phyloP scores from a whole-genome alignment of 306 rosid genomes.

The Citrullus mucosospermus region DNA sequence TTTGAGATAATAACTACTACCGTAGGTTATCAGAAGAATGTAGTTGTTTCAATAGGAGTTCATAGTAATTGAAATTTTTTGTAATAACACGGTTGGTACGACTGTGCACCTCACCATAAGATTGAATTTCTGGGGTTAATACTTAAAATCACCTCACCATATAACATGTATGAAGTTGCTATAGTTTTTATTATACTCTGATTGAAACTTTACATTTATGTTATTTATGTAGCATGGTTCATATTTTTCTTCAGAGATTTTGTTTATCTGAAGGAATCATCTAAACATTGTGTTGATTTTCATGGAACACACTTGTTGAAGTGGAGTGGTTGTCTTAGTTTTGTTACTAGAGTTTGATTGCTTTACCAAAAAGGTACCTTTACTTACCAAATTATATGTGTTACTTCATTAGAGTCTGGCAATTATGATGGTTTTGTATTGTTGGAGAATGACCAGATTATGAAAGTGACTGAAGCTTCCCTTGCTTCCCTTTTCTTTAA shows the following conservation, averaged over 20 bases:
- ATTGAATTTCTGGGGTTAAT: not conserved
- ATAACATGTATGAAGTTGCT: not conserved
- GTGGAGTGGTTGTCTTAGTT: not conserved
- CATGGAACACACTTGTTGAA: not conserved
- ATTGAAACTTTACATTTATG: not conserved
- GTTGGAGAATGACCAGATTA: not conserved
- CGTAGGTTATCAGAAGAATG: conserved; percentile 22
- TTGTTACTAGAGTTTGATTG: not conserved
- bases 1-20: conserved; percentile 10
- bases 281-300: not conserved
- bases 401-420: not conserved
- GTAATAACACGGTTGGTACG: conserved; percentile 32
- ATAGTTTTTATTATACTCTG: not conserved
- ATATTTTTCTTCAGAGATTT: not conserved
- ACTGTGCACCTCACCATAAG: not conserved
- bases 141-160: no score
- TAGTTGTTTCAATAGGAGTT: conserved; percentile 5
- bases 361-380: not conserved
- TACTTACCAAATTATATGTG: not conserved
- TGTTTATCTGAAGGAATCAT: not conserved
- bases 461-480: not conserved
- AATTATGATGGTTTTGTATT: not conserved
- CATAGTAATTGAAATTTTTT: conserved; percentile 13
- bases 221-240: not conserved
- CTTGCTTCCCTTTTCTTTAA: not conserved